Percentiles rank a stretch among this genome's conserved stretches.
Conservation (phyloP, 371 early-diverging fungal genomes). For the Lichtheimia corymbifera region DNA sequence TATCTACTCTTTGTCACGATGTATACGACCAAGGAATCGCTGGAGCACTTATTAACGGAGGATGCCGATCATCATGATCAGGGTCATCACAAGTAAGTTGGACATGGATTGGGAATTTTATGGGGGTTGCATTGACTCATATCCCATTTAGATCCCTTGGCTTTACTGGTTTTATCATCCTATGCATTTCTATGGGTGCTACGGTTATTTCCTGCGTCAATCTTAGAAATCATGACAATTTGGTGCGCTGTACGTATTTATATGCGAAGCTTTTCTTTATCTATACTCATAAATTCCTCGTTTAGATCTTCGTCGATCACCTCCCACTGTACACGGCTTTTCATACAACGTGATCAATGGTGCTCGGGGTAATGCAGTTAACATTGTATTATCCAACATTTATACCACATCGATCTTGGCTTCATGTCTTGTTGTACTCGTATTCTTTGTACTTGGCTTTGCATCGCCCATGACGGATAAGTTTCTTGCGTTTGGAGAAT, state of each 20-base stretch:
- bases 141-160: conserved; percentile 12
- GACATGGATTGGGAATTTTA: not conserved
- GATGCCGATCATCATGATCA: conserved; percentile 38
- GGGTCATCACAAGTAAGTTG: conserved; percentile 33
- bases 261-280: not conserved
- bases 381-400: conserved; percentile 34
- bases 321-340: conserved; percentile 46
- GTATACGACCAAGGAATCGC: conserved; percentile 68
- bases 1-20: conserved; percentile 67
- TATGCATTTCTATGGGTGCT: conserved; percentile 46
- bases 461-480: conserved; percentile 47
- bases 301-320: conserved; percentile 35
- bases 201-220: conserved; percentile 52
- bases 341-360: conserved; percentile 47
- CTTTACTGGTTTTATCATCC: conserved; percentile 42
- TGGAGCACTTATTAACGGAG: conserved; percentile 61
- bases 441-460: conserved; percentile 27
- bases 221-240: conserved; percentile 59
- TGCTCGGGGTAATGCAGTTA: conserved; percentile 34
- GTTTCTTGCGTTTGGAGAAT: conserved; percentile 52
- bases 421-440: conserved; percentile 26
- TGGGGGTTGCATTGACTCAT: conserved; percentile 6
- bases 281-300: not conserved
- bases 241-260: conserved; percentile 51
- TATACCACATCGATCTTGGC: conserved; percentile 37